phyloP scores from a whole-genome alignment of 768 basidiomycete genomes.

The Rhodotorula toruloides region DNA sequence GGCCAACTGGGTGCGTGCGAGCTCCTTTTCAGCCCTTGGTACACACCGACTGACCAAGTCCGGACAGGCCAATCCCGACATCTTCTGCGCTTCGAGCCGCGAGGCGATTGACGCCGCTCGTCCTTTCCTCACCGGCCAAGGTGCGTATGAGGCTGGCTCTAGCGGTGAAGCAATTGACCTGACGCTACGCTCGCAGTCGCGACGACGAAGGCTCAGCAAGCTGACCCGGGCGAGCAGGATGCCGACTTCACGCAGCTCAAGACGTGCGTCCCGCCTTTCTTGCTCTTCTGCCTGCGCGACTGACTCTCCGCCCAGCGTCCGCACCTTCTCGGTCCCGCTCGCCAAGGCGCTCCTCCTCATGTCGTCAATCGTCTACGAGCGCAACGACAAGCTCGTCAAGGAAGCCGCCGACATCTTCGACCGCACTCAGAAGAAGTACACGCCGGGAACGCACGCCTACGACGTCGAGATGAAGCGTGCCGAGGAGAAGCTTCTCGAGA shows the following conservation, averaged over 20 bases:
- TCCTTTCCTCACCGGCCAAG: background rate
- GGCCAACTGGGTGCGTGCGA: slow-evolving; percentile 20
- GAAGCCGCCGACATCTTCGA: background rate
- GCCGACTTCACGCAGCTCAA: slow-evolving; percentile 11
- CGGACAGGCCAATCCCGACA: slow-evolving; percentile 19
- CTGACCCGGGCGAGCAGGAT: background rate
- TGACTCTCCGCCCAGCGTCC: background rate
- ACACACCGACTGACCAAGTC: too few relatives aligned
- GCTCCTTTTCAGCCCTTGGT: too few relatives aligned
- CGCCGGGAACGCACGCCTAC: background rate
- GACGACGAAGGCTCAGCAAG: slow-evolving; percentile 5
- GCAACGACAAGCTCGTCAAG: slow-evolving; percentile 6
- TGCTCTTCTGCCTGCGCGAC: background rate
- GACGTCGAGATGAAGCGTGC: background rate
- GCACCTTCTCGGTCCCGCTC: slow-evolving; percentile 28
- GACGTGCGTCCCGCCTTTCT: slow-evolving; percentile 4
- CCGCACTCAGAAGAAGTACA: background rate
- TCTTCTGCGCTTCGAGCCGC: background rate
- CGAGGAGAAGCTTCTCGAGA: background rate
- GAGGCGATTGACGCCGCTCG: slow-evolving; percentile 9
- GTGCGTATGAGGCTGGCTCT: background rate
- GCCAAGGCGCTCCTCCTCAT: slow-evolving; percentile 26
- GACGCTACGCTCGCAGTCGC: background rate
- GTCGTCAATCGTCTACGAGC: slow-evolving; percentile 28
- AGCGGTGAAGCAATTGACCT: background rate